Percentiles rank a stretch among this genome's conserved stretches.
Conservation (phyloP, 306 rosid genomes). For the Potentilla sterilis region DNA sequence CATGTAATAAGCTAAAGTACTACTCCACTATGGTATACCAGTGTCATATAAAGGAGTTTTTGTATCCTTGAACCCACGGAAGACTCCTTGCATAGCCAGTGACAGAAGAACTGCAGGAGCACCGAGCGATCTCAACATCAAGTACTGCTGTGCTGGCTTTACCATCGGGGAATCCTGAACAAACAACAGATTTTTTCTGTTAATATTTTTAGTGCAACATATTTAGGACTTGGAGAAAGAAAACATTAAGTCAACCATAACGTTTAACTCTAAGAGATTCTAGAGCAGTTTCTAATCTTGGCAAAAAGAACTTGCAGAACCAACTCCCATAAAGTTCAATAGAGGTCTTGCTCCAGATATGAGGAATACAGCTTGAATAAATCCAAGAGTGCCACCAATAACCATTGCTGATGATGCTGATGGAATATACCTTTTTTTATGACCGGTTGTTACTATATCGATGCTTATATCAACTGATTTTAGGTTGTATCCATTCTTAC, state of each 20-base stretch:
- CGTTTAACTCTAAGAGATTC: not conserved
- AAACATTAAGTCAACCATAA: not conserved
- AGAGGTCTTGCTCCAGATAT: slow-evolving; percentile 81
- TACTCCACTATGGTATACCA: slow-evolving; percentile 42
- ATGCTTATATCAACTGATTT: slow-evolving; percentile 35
- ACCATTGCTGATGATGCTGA: slow-evolving; percentile 92
- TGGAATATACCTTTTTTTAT: slow-evolving; percentile 64
- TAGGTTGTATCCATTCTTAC: slow-evolving; percentile 39
- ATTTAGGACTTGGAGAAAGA: slow-evolving; percentile 1
- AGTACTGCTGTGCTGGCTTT: slow-evolving; percentile 67
- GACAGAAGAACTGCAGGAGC: slow-evolving; percentile 99
- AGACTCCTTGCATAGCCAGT: slow-evolving; percentile 92
- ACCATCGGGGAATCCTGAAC: slow-evolving; percentile 86
- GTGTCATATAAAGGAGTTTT: slow-evolving; percentile 90
- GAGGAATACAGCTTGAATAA: slow-evolving; percentile 72
- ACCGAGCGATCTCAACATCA: slow-evolving; percentile 84
- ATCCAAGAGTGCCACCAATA: slow-evolving; percentile 77
- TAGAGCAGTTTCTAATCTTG: not conserved
- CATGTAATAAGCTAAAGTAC: not conserved
- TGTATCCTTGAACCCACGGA: slow-evolving; percentile 93
- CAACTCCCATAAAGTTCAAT: slow-evolving; percentile 81
- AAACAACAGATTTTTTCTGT: slow-evolving; percentile 14
- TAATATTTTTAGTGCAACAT: not conserved
- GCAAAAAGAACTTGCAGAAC: slow-evolving; percentile 50
- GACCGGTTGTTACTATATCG: slow-evolving; percentile 33